Conservation (phyloP, 306 rosid genomes). For the Vicia villosa region DNA sequence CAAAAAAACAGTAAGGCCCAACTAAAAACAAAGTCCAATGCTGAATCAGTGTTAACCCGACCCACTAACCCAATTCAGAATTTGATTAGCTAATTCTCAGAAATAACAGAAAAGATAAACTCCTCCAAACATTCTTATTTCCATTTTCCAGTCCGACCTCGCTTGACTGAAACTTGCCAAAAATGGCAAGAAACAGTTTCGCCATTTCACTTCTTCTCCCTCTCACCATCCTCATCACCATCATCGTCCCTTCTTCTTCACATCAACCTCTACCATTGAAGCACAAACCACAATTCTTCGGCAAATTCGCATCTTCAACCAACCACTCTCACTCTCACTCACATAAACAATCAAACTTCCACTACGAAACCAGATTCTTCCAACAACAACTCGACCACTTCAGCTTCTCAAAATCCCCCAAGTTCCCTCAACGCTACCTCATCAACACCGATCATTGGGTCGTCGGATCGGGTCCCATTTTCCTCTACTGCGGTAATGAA, state of each 20-base stretch:
- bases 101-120: background rate
- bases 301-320: conserved; percentile 41
- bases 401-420: conserved; percentile 61
- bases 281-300: conserved; percentile 49
- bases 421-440: conserved; percentile 76
- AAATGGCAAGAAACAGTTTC: conserved; percentile 33
- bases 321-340: background rate
- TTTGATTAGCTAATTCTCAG: background rate
- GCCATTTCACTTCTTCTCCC: background rate
- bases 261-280: conserved; percentile 35
- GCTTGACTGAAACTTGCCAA: background rate
- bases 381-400: conserved; percentile 83
- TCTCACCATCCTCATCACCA: background rate
- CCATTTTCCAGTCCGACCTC: background rate
- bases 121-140: background rate
- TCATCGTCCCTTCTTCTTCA: conserved; percentile 13
- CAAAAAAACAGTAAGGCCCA: too few species aligned
- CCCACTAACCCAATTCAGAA: too few species aligned
- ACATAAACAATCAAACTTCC: conserved; percentile 1
- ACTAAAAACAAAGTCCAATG: too few species aligned
- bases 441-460: conserved; percentile 73
- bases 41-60: too few species aligned
- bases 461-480: conserved; percentile 67
- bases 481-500: conserved; percentile 92
- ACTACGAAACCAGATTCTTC: conserved; percentile 65